Evolutionary conservation across 1,284 basidiomycete species (phyloP), one percentile per base, ranked within the genome.

Genomic region (Ceratorhiza oryzae-sativae): DNA sequence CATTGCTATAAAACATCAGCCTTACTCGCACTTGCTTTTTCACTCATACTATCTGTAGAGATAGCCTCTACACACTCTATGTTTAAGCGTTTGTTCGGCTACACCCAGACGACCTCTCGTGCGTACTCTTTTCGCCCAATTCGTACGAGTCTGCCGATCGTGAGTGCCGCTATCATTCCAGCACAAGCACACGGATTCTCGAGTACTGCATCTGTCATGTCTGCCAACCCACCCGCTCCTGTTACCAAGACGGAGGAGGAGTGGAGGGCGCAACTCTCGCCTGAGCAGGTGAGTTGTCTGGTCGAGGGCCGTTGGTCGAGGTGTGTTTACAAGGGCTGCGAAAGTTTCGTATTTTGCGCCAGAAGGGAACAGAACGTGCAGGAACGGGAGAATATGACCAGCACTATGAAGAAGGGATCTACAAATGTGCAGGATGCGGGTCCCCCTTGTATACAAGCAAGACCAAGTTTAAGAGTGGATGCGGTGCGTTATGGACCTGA

Each of bases 401-500:
- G 73, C 86, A 87, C 80, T 82, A 81, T 59, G 81, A 83, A 49
- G 85, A 83, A 0, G 81, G 95, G 23, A 84, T 90, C 0, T 98
- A 97, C 80, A 80, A 79, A 46, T 93, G 91, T 77, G 88, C 85
- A 6, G 91, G 85, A 5, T 93, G 91, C 78, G 83, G 82, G 30
- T 86, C 80, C 0, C 81, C 82, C 3, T 75, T 97, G 55, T 96
- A 96, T 84, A 92, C 90, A 82, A 93, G 92, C 77, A 86, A 85
- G 36, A 95, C 93, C 75, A 98, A 98, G 82, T 98, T 97, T 81
- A 86, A 92, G 77, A 94, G 92, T 71, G 94, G 94, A 10, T 98
- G 95, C 78, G 95, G 65, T 70, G 36, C 18, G 65, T 48, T 48
- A 18, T 20, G 5, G 20, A 12, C 12, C 42, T 55, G 3, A 32